Evolutionary conservation across 371 early-diverging fungal species (phyloP).

Genomic region (Mortierella sp.): DNA sequence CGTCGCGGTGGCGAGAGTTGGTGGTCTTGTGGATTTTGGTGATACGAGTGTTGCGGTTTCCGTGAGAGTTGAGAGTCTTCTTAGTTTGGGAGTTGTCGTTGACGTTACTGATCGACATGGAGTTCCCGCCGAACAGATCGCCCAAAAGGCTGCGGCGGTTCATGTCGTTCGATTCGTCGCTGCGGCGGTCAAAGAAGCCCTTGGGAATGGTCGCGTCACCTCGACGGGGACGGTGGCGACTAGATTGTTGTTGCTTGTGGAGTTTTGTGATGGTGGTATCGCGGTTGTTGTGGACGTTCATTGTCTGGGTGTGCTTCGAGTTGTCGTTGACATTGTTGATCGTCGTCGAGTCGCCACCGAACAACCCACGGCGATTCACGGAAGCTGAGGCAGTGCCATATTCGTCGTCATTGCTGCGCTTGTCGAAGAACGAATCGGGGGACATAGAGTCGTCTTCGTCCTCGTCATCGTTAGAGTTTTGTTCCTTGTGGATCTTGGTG

Average conservation of each 20-base stretch:
- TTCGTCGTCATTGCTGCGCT: not conserved
- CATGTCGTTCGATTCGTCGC: not conserved
- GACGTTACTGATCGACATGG: constrained; percentile 26
- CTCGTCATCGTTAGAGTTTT: not conserved
- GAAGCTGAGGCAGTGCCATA: not conserved
- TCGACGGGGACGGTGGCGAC: not conserved
- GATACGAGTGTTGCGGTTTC: constrained; percentile 19
- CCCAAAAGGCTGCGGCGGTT: constrained; percentile 27
- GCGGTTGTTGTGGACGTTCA: constrained; percentile 25
- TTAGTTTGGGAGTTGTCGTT: constrained; percentile 34
- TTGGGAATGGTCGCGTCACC: constrained; percentile 5
- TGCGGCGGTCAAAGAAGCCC: constrained; percentile 18
- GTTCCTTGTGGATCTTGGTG: constrained; percentile 19
- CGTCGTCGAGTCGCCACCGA: constrained; percentile 17
- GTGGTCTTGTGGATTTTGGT: constrained; percentile 1
- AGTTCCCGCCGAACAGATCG: constrained; percentile 19
- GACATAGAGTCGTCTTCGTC: not conserved
- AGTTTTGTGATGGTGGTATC: constrained; percentile 14
- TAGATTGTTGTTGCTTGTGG: constrained; percentile 8
- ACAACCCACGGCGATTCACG: constrained; percentile 16
- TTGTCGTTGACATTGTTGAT: constrained; percentile 40
- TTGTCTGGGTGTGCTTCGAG: constrained; percentile 25
- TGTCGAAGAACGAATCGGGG: constrained; percentile 17
- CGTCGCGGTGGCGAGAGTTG: not conserved
- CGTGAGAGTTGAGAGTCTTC: constrained; percentile 33